Percentiles rank a stretch among this genome's conserved stretches.
Conservation (phyloP, 495 filamentous ascomycete species). For the Chaetomium fimeti region DNA sequence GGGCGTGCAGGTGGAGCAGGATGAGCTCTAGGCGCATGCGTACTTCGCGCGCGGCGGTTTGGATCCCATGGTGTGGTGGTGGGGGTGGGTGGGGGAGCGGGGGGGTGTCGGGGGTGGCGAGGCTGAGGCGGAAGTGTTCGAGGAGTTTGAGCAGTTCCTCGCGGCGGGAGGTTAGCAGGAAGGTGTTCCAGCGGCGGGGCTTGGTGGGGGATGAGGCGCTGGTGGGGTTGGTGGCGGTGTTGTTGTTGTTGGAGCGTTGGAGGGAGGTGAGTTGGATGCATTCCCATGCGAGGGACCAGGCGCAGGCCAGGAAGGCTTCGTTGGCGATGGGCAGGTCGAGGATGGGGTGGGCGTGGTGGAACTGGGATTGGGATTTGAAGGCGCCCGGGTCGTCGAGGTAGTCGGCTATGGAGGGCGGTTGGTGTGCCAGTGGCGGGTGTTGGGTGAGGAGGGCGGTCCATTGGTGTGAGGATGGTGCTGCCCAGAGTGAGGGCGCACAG, state of each 20-base stretch:
- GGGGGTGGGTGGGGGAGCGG: not conserved
- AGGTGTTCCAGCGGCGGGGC: slow-evolving; percentile 13
- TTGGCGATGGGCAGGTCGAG: slow-evolving; percentile 8
- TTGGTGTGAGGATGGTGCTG: not conserved
- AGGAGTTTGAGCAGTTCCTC: slow-evolving; percentile 19
- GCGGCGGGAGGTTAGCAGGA: slow-evolving; percentile 7
- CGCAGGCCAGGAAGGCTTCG: slow-evolving; percentile 15
- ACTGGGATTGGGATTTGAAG: not conserved
- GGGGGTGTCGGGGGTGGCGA: slow-evolving; percentile 3
- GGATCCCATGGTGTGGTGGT: too few species aligned
- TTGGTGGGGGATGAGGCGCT: not conserved
- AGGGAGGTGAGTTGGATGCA: slow-evolving; percentile 14
- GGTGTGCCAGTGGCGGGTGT: not conserved
- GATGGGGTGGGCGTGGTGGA: not conserved
- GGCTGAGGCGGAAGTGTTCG: slow-evolving; percentile 13
- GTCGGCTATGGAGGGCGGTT: slow-evolving; percentile 3
- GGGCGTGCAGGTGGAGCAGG: slow-evolving; percentile 53
- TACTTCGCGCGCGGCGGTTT: too few species aligned
- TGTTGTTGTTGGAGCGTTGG: not conserved
- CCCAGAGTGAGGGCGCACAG: slow-evolving; percentile 2
- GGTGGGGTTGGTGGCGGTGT: too few species aligned
- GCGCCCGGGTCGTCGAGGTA: slow-evolving; percentile 12
- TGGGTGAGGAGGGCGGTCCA: slow-evolving; percentile 1
- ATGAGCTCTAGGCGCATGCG: slow-evolving; percentile 42
- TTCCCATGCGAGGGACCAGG: slow-evolving; percentile 15